phyloP scores from a whole-genome alignment of 129 eudicot genomes.

The Artemisia tridentata region DNA sequence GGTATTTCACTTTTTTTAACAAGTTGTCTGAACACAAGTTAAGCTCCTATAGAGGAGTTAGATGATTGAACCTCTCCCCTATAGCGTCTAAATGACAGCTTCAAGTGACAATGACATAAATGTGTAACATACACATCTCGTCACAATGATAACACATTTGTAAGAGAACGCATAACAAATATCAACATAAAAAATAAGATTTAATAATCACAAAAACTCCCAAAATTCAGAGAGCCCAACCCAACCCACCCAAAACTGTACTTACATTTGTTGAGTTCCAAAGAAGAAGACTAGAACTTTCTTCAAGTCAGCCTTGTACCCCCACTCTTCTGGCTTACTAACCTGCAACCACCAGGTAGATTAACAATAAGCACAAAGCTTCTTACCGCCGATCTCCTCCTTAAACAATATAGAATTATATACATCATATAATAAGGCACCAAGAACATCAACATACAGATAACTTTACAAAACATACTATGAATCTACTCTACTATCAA shows the following conservation, averaged over 20 bases:
- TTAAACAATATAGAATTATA: too few species aligned
- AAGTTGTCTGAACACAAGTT: background rate
- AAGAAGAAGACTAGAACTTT: conserved; percentile 84
- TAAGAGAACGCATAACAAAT: background rate
- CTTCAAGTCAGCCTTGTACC: conserved; percentile 65
- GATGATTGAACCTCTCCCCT: conserved; percentile 9
- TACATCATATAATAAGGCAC: background rate
- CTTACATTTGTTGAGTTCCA: conserved; percentile 95
- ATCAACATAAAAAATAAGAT: conserved; percentile 14
- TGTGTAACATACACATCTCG: background rate
- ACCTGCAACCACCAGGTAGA: conserved; percentile 55
- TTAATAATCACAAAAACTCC: background rate
- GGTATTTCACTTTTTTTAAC: background rate
- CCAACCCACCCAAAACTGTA: conserved; percentile 14
- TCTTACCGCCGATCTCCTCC: background rate
- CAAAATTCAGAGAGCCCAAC: background rate
- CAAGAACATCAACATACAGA: conserved; percentile 5
- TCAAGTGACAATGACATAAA: background rate
- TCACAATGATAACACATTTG: background rate
- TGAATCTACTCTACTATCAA: too few species aligned
- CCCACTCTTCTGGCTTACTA: conserved; percentile 94
- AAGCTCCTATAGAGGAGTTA: background rate
- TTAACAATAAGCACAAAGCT: conserved; percentile 25
- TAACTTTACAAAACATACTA: background rate
- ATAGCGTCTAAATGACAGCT: background rate